Evolutionary conservation across 2,329 filamentous ascomycete genomes (phyloP).

Genomic region (Monosporascus sp.): DNA sequence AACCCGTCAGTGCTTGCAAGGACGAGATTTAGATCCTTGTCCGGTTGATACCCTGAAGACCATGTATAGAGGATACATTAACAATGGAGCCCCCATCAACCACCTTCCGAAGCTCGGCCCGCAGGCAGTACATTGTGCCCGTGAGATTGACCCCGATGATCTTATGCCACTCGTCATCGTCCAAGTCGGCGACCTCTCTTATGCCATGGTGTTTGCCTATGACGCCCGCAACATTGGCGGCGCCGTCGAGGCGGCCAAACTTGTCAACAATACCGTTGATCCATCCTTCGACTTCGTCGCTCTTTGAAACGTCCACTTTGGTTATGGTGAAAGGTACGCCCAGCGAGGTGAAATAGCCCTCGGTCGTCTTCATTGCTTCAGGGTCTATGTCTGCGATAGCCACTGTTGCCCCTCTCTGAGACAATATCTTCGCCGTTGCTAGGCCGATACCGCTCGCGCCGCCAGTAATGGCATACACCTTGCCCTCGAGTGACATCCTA

Average conservation of each 20-base stretch:
- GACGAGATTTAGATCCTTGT: slow-evolving; percentile 20
- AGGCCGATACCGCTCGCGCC: slow-evolving; percentile 34
- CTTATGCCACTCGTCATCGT: slow-evolving; percentile 43
- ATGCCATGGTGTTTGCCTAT: slow-evolving; percentile 39
- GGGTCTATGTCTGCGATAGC: slow-evolving; percentile 26
- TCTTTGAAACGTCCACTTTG: slow-evolving; percentile 44
- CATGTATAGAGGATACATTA: slow-evolving; percentile 50
- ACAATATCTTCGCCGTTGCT: slow-evolving; percentile 26
- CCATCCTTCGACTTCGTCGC: slow-evolving; percentile 46
- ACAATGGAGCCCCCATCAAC: slow-evolving; percentile 52
- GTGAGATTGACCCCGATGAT: slow-evolving; percentile 45
- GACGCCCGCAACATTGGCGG: slow-evolving; percentile 49
- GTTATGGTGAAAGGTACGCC: slow-evolving; percentile 25
- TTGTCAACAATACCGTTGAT: slow-evolving; percentile 39
- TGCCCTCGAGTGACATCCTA: slow-evolving; percentile 21
- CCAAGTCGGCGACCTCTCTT: slow-evolving; percentile 35
- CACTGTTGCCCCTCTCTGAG: slow-evolving; percentile 23
- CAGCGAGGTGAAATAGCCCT: slow-evolving; percentile 22
- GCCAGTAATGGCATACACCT: slow-evolving; percentile 36
- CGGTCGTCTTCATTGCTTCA: slow-evolving; percentile 17
- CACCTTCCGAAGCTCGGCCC: slow-evolving; percentile 40
- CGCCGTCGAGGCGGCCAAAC: slow-evolving; percentile 49
- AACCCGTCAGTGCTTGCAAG: slow-evolving; percentile 10
- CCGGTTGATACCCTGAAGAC: slow-evolving; percentile 34
- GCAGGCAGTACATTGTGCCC: slow-evolving; percentile 47